A percentile compares a stretch with the other conserved stretches of the same genome.
These are phyloP conservation scores for Phalaenopsis aphrodite DNA, from an alignment of 106 monocot species.

Conservation along the genomic window DNA sequence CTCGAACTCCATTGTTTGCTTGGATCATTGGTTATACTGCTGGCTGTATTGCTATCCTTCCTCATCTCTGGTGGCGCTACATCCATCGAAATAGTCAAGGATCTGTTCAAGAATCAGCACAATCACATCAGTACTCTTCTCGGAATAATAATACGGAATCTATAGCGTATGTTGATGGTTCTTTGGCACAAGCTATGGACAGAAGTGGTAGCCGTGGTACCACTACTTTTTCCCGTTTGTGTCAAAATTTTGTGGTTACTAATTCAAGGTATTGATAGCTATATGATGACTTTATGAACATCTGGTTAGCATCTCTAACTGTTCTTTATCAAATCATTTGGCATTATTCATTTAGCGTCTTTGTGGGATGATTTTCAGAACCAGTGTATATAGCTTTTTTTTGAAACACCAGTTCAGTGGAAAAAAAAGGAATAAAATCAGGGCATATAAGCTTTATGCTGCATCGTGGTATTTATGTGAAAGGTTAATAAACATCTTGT, in stretches of 20 bases:
- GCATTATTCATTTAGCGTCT: neutral
- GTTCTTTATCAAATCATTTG: neutral
- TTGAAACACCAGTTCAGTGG: neutral
- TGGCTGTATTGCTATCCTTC: slow-evolving; percentile 42
- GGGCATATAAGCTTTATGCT: neutral
- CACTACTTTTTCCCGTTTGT: slow-evolving; percentile 10
- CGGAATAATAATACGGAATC: slow-evolving; percentile 11
- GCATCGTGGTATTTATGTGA: neutral
- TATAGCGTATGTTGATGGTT: slow-evolving; percentile 18
- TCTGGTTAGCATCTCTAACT: neutral
- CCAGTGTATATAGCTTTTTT: neutral
- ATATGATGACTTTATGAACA: neutral
- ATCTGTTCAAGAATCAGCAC: slow-evolving; percentile 23
- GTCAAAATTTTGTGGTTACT: slow-evolving; percentile 16
- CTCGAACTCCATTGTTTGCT: slow-evolving; percentile 40
- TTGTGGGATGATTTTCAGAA: neutral
- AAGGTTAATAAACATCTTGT: neutral
- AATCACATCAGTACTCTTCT: slow-evolving; percentile 11
- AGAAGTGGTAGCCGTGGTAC: slow-evolving; percentile 8
- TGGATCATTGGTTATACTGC: slow-evolving; percentile 39
- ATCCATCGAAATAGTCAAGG: slow-evolving; percentile 33
- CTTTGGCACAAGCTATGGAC: slow-evolving; percentile 24
- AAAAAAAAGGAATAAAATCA: neutral
- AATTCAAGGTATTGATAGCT: slow-evolving; percentile 31
- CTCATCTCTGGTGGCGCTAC: slow-evolving; percentile 65